These are phyloP conservation scores for Fibroporia radiculosa DNA, from an alignment of 768 basidiomycete species.

Conservation along the genomic window DNA sequence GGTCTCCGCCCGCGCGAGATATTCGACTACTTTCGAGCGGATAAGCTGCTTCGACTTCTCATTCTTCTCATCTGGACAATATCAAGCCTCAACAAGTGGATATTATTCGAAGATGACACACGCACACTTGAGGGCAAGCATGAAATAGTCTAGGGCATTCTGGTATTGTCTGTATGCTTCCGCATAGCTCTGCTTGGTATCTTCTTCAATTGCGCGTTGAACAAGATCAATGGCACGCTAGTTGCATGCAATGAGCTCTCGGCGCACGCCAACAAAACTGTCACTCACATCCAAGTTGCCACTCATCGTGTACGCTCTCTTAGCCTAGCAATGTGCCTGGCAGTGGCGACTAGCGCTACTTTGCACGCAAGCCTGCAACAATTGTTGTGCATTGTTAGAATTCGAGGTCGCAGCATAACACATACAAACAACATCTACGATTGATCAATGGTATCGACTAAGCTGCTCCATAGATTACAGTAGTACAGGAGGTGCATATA, in stretches of 20 bases:
- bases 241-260: background rate
- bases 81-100: background rate
- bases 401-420: constrained; percentile 13
- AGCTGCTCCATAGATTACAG: constrained; percentile 2
- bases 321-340: background rate
- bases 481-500: constrained; percentile 2
- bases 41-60: constrained; percentile 86
- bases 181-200: constrained; percentile 85
- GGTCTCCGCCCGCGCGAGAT: constrained; percentile 85
- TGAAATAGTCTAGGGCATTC: constrained; percentile 96
- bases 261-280: background rate
- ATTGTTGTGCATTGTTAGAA: constrained; percentile 14
- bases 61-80: constrained; percentile 80
- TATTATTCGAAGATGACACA: constrained; percentile 4
- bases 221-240: constrained; percentile 87
- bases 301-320: constrained; percentile 11
- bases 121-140: constrained; percentile 92
- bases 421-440: constrained; percentile 11
- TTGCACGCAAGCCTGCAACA: too few species aligned
- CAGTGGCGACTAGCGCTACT: constrained; percentile 3
- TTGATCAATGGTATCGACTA: background rate
- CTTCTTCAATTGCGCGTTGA: constrained; percentile 88
- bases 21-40: constrained; percentile 82
- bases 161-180: constrained; percentile 94
- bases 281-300: constrained; percentile 21